Base-by-base conservation (phyloP, 805 yeast species). In the Monosporozyma servazzii region DNA sequence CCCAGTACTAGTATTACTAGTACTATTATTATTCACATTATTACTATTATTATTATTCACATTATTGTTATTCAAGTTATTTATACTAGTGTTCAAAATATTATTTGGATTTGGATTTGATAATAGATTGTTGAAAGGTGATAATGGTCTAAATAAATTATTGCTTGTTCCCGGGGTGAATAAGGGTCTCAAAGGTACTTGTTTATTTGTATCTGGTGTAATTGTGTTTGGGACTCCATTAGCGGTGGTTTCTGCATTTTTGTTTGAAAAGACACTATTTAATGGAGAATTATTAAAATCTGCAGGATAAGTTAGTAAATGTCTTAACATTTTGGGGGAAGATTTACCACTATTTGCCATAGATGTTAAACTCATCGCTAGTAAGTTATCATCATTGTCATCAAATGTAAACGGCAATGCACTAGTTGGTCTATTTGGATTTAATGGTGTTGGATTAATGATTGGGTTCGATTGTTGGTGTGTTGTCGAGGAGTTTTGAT, bases 291-390 rank as follows among this genome's bases (percentile, higher is more conserved):
- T 56, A 36, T 36, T 37, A 47, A 42, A 43, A 41, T 60, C 65
- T 30, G 58, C 53, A 4, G 64, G 60, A 10, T 65, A 62, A 36
- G 59, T 57, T 36, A 66, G 52, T 27, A 64, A 55, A 17, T 65
- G 66, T 43, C 63, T 50, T n/a, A 57, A 55, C 46, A 64, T 45
- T 45, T 67, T 56, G 13, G 71, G 71, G 5, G 70, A 66, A 2
- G 70, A 64, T 5, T 64, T 62, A 15, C 69, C 65, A 46, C 68
- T 65, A 48, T 64, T 64, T 25, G 71, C 71, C 69, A 67, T 65
- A 15, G 67, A 64, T 5, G 71, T 64, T 27, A 67, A 52, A 50
- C 69, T 65, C 48, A 67, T 54, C 3, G 71, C 71, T 31, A 67
- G 50, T 61, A 67, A 56, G 47, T 64, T 67, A 53, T 67, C 71